These are phyloP conservation scores for Pisolithus tinctorius DNA, from an alignment of 768 basidiomycete species.

Conservation along the genomic window DNA sequence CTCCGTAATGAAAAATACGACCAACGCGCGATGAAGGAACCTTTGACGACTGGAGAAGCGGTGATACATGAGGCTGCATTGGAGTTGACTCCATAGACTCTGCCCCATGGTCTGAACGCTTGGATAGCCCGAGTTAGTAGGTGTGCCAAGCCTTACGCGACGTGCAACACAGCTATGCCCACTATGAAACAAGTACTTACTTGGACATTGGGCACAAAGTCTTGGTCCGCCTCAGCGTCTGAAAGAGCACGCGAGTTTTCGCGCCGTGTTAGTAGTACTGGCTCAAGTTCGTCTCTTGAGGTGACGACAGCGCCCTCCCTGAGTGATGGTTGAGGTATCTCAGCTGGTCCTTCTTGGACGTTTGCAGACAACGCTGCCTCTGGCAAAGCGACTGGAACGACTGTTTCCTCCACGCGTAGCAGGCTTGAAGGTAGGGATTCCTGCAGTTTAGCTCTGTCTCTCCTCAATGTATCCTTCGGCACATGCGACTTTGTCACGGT, in stretches of 20 bases:
- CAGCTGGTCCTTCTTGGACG: no score
- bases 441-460: not conserved
- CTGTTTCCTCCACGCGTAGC: not conserved
- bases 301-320: no score
- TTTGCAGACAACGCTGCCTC: not conserved
- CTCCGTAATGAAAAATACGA: conserved; percentile 90
- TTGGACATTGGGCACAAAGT: not conserved
- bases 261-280: not conserved
- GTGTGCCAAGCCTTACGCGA: not conserved
- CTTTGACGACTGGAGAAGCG: conserved; percentile 69
- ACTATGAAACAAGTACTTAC: conserved; percentile 5
- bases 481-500: not conserved
- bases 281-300: not conserved
- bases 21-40: conserved; percentile 90
- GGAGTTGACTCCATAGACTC: not conserved
- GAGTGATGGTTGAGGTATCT: no score
- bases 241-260: not conserved
- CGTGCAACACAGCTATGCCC: conserved; percentile 3
- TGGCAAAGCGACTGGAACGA: not conserved
- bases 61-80: conserved; percentile 10
- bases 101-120: not conserved
- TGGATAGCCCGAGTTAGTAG: not conserved
- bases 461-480: not conserved
- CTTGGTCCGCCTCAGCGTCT: not conserved
- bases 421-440: not conserved